Percentiles rank a stretch among this genome's conserved stretches.
Conservation (phyloP, 2,329 filamentous ascomycete genomes). For the Trichoderma cornu-damae region DNA sequence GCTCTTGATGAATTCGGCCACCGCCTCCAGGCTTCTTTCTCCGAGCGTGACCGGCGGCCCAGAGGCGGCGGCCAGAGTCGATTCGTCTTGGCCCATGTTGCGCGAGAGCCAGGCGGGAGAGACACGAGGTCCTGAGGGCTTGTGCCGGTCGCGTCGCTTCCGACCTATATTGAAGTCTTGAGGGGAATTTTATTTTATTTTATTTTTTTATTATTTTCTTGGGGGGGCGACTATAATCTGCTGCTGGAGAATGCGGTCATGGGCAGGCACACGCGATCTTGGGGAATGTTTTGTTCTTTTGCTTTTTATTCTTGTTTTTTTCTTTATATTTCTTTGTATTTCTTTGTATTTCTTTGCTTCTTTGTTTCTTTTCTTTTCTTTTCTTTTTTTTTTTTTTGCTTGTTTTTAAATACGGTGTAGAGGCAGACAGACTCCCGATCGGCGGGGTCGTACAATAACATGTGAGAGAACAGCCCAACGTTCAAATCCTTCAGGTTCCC, state of each 20-base stretch:
- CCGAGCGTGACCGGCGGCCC: conserved; percentile 60
- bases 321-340: too few relatives aligned
- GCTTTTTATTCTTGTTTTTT: too few relatives aligned
- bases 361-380: too few relatives aligned
- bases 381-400: too few relatives aligned
- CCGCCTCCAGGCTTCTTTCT: conserved; percentile 62
- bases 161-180: too few relatives aligned
- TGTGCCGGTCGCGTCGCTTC: conserved; percentile 34
- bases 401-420: too few relatives aligned
- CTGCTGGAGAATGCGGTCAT: neutral
- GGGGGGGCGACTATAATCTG: conserved; percentile 19
- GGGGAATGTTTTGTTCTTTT: too few relatives aligned
- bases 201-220: too few relatives aligned
- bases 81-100: conserved; percentile 85
- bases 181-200: too few relatives aligned
- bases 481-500: conserved; percentile 19
- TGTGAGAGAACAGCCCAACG: conserved; percentile 10
- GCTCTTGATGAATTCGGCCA: conserved; percentile 75
- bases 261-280: neutral
- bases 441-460: conserved; percentile 15
- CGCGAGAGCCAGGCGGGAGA: conserved; percentile 32
- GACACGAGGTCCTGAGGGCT: conserved; percentile 30
- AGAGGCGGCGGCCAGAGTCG: conserved; percentile 57
- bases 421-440: neutral
- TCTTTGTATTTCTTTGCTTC: too few relatives aligned